A percentile compares a stretch with the other conserved stretches of the same genome.
These are phyloP conservation scores for Centrapalus pauciflorus DNA, from an alignment of 129 eudicot species.

Conservation along the genomic window DNA sequence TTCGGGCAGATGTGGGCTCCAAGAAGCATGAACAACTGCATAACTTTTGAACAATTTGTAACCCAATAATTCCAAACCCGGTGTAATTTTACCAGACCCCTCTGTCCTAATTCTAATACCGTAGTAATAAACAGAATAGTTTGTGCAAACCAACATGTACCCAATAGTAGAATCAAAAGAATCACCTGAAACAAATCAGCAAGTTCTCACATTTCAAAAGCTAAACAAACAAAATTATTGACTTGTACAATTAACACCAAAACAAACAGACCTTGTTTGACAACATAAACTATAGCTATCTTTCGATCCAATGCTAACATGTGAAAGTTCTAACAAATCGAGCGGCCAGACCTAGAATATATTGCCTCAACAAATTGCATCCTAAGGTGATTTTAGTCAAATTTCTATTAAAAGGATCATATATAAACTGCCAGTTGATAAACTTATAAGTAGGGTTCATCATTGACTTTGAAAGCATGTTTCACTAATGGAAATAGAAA, in stretches of 20 bases:
- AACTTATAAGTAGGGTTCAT: too few relatives aligned
- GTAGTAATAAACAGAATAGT: constrained; percentile 40
- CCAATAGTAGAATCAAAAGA: constrained; percentile 25
- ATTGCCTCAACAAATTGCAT: background rate
- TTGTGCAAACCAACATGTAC: constrained; percentile 31
- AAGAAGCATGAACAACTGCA: constrained; percentile 45
- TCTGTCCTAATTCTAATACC: constrained; percentile 11
- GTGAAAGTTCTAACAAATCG: background rate
- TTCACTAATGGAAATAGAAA: too few relatives aligned
- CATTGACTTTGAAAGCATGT: too few relatives aligned
- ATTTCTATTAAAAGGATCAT: too few relatives aligned
- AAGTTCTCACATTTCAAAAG: background rate
- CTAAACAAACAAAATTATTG: background rate
- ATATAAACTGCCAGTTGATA: too few relatives aligned
- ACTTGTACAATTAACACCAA: background rate
- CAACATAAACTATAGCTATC: background rate
- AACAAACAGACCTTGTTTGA: too few relatives aligned
- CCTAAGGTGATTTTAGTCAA: too few relatives aligned
- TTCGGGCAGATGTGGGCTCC: constrained; percentile 58
- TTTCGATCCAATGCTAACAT: background rate
- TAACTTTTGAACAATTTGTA: constrained; percentile 24
- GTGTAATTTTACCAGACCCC: constrained; percentile 1
- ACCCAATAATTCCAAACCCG: constrained; percentile 24
- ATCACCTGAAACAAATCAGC: background rate
- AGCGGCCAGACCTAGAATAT: background rate